Evolutionary conservation across 1,284 basidiomycete genomes (phyloP).

Genomic region (Pseudozyma hubeiensis): DNA sequence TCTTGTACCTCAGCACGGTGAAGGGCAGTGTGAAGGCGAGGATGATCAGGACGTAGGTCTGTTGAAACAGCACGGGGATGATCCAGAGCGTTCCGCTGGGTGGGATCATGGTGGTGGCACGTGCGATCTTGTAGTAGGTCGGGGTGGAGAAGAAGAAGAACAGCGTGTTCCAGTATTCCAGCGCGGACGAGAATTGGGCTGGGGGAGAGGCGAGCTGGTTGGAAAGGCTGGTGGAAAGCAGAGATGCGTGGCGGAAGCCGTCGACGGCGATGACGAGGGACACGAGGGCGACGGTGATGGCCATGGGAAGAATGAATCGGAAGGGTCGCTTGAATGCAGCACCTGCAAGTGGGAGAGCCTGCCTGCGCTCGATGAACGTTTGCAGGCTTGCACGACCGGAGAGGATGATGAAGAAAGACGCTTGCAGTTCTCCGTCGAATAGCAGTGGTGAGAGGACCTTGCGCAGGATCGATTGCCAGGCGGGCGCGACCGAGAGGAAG

Average conservation of each 20-base stretch:
- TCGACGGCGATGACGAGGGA: slow-evolving; percentile 35
- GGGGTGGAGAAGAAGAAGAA: slow-evolving; percentile 51
- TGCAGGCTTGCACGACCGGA: slow-evolving; percentile 45
- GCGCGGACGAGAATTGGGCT: slow-evolving; percentile 23
- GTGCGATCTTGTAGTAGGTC: slow-evolving; percentile 23
- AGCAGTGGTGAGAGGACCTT: slow-evolving; percentile 52
- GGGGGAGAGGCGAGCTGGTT: slow-evolving; percentile 52
- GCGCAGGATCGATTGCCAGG: slow-evolving; percentile 49
- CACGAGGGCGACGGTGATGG: slow-evolving; percentile 46
- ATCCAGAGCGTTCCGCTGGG: slow-evolving; percentile 53
- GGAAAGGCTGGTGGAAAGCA: slow-evolving; percentile 12
- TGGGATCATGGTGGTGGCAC: slow-evolving; percentile 45
- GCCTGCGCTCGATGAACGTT: slow-evolving; percentile 54
- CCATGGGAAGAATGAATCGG: slow-evolving; percentile 50
- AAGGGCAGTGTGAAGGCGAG: slow-evolving; percentile 52
- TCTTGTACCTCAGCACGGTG: slow-evolving; percentile 50
- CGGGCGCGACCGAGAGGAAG: slow-evolving; percentile 21
- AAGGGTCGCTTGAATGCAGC: slow-evolving; percentile 57
- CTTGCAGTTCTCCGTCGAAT: slow-evolving; percentile 54
- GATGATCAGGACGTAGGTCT: slow-evolving; percentile 55
- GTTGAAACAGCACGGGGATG: slow-evolving; percentile 53
- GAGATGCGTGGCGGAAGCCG: slow-evolving; percentile 47
- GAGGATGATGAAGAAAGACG: slow-evolving; percentile 53
- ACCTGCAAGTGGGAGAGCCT: slow-evolving; percentile 41
- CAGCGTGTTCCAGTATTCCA: slow-evolving; percentile 57